phyloP scores from a whole-genome alignment of 2,329 filamentous ascomycete genomes.

The Myrmaecium sp. region DNA sequence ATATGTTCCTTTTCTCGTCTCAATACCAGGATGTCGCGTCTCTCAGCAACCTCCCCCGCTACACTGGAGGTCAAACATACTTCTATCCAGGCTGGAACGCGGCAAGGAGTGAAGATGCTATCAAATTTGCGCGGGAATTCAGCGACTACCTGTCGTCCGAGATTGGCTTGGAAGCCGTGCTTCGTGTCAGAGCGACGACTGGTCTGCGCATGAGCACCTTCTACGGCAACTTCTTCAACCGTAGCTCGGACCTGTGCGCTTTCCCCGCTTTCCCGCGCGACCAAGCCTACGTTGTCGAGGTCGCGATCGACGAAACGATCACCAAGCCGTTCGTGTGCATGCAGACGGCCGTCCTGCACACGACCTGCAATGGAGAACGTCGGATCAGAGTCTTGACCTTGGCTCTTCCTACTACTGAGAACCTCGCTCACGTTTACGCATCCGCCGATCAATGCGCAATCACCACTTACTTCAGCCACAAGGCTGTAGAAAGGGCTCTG shows the following conservation, averaged over 20 bases:
- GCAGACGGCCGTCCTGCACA: slow-evolving; percentile 89
- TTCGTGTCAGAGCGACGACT: slow-evolving; percentile 86
- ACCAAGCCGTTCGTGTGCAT: slow-evolving; percentile 83
- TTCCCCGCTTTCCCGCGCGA: slow-evolving; percentile 97
- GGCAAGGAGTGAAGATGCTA: slow-evolving; percentile 79
- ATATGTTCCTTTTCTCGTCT: slow-evolving; percentile 94
- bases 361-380: slow-evolving; percentile 92
- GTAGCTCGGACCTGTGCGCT: slow-evolving; percentile 89
- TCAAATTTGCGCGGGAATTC: slow-evolving; percentile 95
- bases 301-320: slow-evolving; percentile 89
- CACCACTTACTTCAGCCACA: slow-evolving; percentile 89
- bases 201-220: slow-evolving; percentile 94
- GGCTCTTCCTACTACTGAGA: slow-evolving; percentile 81
- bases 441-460: slow-evolving; percentile 91
- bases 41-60: slow-evolving; percentile 83
- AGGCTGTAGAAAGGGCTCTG: slow-evolving; percentile 81
- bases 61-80: slow-evolving; percentile 94
- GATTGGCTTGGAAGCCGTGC: slow-evolving; percentile 87
- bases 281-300: slow-evolving; percentile 94
- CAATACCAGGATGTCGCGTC: slow-evolving; percentile 97
- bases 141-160: slow-evolving; percentile 94
- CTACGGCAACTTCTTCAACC: slow-evolving; percentile 99
- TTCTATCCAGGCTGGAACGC: slow-evolving; percentile 98
- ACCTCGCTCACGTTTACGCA: slow-evolving; percentile 78
- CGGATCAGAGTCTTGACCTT: slow-evolving; percentile 89